Base-by-base conservation (phyloP, 768 basidiomycete species). In the Calocybe gangraenosa region DNA sequence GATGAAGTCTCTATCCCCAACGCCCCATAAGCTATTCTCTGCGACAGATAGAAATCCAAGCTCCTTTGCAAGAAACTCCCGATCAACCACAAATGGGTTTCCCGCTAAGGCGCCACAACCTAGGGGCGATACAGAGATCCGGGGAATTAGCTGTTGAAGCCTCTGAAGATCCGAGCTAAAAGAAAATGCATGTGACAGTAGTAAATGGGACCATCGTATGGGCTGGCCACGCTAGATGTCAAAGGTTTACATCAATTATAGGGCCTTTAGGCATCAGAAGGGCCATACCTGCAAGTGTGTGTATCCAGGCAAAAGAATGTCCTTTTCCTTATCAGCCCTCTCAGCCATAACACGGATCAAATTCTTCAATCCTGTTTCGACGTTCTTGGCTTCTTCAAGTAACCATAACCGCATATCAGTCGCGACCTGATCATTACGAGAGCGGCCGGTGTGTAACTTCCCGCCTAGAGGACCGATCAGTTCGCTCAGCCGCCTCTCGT, bases 321-420 rank as follows among this genome's bases (percentile, higher is more conserved):
- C 87, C 53, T 90, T 87, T 66, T 98, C 96, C 63, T 86, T 85
- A 63, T 96, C 92, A 3, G 96, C 94, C 33, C 95, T 79, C 57
- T 92, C 89, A 11, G 89, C 84, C 72, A 98, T 84, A 54, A 97
- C 92, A 28, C 77, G 79, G 43, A 99, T 76, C 15, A 98, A 75
- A 3, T 74, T 86, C 59, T 83, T 83, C 40, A 98, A 71, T 47
- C 81, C 72, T 35, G 68, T 57, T 60, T 87, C 80, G 39, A 94
- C 74, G 31, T 78, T 76, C 28, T 66, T 62, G 15, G 87, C 83
- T 59, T 95, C 79, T 36, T 85, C 81, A 17, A 96, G 72, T 15
- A 99, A 76, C 96, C 96, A 99, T 10, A 99, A 66, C 22, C 96
- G 84, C 87, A 98, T 89, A 61, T 99, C 96, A 1, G 96, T 99